Percentiles rank a stretch among this genome's conserved stretches.
Conservation (phyloP, 2,329 filamentous ascomycete genomes). For the Leptographium flavum region DNA sequence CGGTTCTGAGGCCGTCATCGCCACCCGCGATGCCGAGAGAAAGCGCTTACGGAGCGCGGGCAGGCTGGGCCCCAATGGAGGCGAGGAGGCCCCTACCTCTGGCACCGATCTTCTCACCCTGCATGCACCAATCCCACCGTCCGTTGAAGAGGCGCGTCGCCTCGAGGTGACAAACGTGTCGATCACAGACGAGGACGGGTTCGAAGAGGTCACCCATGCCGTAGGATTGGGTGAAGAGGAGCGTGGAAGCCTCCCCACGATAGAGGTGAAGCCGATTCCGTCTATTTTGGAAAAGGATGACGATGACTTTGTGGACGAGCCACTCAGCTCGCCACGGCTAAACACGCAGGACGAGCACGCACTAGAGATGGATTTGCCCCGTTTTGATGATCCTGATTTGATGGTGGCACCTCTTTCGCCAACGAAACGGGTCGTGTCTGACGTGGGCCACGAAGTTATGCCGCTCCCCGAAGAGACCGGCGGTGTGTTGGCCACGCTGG, state of each 20-base stretch:
- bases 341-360: conserved; percentile 44
- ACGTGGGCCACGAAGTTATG: neutral
- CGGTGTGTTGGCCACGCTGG: too few relatives aligned
- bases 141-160: conserved; percentile 50
- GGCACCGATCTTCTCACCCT: conserved; percentile 50
- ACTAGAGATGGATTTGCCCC: conserved; percentile 26
- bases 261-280: conserved; percentile 13
- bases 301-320: conserved; percentile 67
- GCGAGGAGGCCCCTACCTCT: conserved; percentile 24
- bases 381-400: conserved; percentile 41
- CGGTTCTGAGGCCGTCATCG: conserved; percentile 78
- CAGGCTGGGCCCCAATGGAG: conserved; percentile 40
- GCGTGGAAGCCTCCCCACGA: conserved; percentile 24
- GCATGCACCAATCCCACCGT: conserved; percentile 33
- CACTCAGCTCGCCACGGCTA: conserved; percentile 53
- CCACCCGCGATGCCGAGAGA: conserved; percentile 64
- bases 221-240: conserved; percentile 54
- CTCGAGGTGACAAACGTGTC: conserved; percentile 69
- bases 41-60: conserved; percentile 67
- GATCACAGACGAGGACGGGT: conserved; percentile 63
- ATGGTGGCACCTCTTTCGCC: conserved; percentile 45
- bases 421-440: conserved; percentile 19
- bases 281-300: conserved; percentile 45
- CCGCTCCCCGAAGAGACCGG: too few relatives aligned
- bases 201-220: conserved; percentile 68